A percentile compares a stretch with the other conserved stretches of the same genome.
Evolutionary conservation across 78 protist genomes (phyloP).

Genomic region (Paulinella micropora): DNA sequence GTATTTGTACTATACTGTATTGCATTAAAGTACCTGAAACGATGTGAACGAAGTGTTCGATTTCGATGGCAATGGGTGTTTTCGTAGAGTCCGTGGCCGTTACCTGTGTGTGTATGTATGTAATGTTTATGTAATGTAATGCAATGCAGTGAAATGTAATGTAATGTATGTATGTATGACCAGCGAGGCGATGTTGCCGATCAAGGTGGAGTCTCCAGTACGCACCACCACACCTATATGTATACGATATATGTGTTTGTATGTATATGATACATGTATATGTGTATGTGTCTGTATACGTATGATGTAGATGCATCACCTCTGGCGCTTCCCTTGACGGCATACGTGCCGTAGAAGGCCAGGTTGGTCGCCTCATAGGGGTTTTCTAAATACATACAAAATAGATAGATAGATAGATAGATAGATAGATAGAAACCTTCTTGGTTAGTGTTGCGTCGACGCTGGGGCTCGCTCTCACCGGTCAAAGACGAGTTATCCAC

Average conservation of each 20-base stretch:
- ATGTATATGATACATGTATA: too few species aligned
- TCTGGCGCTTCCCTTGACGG: slow-evolving; percentile 18
- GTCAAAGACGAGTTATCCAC: slow-evolving; percentile 39
- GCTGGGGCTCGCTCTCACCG: slow-evolving; percentile 31
- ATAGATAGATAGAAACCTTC: too few species aligned
- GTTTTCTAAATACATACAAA: neutral
- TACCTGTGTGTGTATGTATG: neutral
- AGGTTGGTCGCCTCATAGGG: slow-evolving; percentile 42
- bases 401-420: too few species aligned
- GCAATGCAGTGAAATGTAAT: too few species aligned
- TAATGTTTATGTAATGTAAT: too few species aligned
- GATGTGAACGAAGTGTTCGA: slow-evolving; percentile 57
- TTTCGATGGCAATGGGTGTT: slow-evolving; percentile 59
- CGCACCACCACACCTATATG: slow-evolving; percentile 28
- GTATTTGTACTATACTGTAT: too few species aligned
- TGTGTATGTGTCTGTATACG: neutral
- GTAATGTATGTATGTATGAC: too few species aligned
- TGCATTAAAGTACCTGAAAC: slow-evolving; percentile 36
- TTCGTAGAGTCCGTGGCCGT: neutral
- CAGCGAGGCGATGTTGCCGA: slow-evolving; percentile 68
- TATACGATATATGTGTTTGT: too few species aligned
- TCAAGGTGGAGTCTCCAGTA: slow-evolving; percentile 70
- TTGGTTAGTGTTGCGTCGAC: neutral
- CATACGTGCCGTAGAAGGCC: slow-evolving; percentile 27
- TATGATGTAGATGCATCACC: slow-evolving; percentile 43